These are phyloP conservation scores for Gracilariopsis chorda DNA, from an alignment of 23 red algal genomes.

Conservation along the genomic window DNA sequence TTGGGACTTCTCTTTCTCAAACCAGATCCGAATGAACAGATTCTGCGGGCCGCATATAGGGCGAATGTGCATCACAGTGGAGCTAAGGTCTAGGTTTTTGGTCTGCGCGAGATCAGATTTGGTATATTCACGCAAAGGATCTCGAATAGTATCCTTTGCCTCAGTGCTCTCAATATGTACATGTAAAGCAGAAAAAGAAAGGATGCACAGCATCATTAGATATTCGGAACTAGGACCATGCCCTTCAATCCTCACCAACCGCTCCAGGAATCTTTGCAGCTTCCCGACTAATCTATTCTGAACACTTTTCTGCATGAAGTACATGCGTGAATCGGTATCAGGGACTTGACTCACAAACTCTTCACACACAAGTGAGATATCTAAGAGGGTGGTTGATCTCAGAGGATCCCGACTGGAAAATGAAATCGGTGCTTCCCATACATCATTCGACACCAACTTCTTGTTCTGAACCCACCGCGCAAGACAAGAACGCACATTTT, in stretches of 20 bases:
- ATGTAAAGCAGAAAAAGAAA: conserved; percentile 29
- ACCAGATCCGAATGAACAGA: not conserved
- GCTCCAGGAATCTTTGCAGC: conserved; percentile 11
- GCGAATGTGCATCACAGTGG: not conserved
- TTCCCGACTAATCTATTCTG: conserved; percentile 43
- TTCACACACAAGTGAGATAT: not conserved
- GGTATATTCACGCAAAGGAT: not conserved
- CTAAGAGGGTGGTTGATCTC: not conserved
- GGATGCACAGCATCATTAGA: conserved; percentile 30
- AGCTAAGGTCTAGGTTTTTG: not conserved
- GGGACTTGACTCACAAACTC: not conserved
- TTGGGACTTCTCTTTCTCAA: not conserved
- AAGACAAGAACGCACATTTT: conserved; percentile 16
- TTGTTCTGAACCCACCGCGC: not conserved
- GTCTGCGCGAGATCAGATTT: not conserved
- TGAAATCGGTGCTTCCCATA: not conserved
- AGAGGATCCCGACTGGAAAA: not conserved
- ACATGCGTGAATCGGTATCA: not conserved
- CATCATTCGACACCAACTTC: not conserved
- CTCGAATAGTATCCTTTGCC: not conserved
- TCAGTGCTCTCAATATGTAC: not conserved
- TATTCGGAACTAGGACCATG: not conserved
- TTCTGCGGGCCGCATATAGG: conserved; percentile 25
- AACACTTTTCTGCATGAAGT: conserved; percentile 7
- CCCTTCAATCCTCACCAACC: not conserved